A percentile compares a stretch with the other conserved stretches of the same genome.
phyloP scores from a whole-genome alignment of 2,329 filamentous ascomycete species.

The Pyrenophora seminiperda region DNA sequence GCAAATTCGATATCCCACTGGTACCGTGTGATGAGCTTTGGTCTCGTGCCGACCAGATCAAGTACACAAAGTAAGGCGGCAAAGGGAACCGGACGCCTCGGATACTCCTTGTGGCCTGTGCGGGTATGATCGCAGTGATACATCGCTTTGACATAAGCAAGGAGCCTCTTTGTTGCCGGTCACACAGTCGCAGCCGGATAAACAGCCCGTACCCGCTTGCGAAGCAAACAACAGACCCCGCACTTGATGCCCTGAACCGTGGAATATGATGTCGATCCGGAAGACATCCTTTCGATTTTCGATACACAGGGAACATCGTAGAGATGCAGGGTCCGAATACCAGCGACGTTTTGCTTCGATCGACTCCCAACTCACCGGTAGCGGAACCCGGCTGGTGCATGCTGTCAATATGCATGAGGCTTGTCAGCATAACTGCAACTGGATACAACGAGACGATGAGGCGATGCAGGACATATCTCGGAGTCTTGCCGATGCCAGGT shows the following conservation, averaged over 20 bases:
- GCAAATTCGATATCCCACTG: too few species aligned
- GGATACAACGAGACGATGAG: too few species aligned
- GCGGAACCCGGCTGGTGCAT: too few species aligned
- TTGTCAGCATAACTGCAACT: too few species aligned
- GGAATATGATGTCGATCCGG: not conserved
- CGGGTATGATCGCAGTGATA: not conserved
- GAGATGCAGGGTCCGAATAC: not conserved
- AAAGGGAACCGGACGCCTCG: not conserved
- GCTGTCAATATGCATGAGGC: too few species aligned
- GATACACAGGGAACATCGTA: not conserved
- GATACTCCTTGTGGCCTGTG: too few species aligned
- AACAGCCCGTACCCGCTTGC: conserved; percentile 7
- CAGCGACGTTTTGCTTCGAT: not conserved
- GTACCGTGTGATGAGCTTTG: not conserved
- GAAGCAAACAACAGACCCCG: conserved; percentile 7
- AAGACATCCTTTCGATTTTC: not conserved
- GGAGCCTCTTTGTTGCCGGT: conserved; percentile 6
- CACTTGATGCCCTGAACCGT: conserved; percentile 4
- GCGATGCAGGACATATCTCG: too few species aligned
- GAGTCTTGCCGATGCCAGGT: too few species aligned
- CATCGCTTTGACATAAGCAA: not conserved
- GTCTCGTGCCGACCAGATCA: not conserved
- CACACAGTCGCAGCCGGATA: conserved; percentile 1
- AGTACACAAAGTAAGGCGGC: not conserved
- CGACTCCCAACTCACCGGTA: too few species aligned